Evolutionary conservation across 768 basidiomycete genomes (phyloP).

Genomic region (Gautieria morchelliformis): DNA sequence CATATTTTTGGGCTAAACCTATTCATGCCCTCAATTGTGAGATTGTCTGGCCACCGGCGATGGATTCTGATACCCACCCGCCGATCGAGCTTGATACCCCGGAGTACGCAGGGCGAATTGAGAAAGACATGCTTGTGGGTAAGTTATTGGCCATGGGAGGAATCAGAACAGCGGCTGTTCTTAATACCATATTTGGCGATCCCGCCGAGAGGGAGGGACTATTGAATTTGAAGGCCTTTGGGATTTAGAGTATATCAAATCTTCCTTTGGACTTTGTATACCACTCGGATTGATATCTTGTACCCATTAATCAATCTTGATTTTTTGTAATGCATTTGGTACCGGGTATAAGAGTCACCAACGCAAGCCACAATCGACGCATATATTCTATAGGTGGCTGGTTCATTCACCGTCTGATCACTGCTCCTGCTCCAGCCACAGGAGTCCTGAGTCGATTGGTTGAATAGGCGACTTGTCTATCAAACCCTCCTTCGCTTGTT

Average conservation of each 20-base stretch:
- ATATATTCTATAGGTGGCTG: too few species aligned
- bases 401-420: too few species aligned
- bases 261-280: not conserved
- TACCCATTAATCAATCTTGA: too few species aligned
- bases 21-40: conserved; percentile 76
- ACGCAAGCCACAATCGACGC: too few species aligned
- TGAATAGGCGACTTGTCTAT: not conserved
- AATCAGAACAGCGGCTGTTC: conserved; percentile 68
- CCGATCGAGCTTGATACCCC: conserved; percentile 75
- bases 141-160: conserved; percentile 76
- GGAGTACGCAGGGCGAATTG: conserved; percentile 63
- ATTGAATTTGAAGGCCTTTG: not conserved
- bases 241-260: not conserved
- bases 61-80: conserved; percentile 33
- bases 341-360: too few species aligned
- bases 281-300: not conserved
- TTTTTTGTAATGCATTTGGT: too few species aligned
- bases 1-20: conserved; percentile 67
- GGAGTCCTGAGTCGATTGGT: too few species aligned
- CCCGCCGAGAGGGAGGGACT: not conserved
- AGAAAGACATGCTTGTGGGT: conserved; percentile 63
- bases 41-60: conserved; percentile 65
- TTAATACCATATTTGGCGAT: conserved; percentile 66
- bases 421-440: too few species aligned
- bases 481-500: conserved; percentile 36